A percentile compares a stretch with the other conserved stretches of the same genome.
Conservation (phyloP, 2,329 filamentous ascomycete species). For the Onygenales sp. region DNA sequence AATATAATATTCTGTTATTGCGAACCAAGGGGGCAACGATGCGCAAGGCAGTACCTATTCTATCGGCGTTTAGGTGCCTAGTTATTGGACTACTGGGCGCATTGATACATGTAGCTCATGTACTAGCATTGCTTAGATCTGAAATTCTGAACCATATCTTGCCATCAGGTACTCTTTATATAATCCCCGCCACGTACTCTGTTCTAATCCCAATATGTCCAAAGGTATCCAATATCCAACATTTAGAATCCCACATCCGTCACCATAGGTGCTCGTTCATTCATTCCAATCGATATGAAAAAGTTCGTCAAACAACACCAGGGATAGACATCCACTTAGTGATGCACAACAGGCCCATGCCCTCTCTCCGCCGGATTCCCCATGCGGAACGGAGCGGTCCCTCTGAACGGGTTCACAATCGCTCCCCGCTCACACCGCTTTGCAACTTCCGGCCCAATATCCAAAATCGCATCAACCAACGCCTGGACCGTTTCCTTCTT, state of each 20-base stretch:
- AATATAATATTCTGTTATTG: neutral
- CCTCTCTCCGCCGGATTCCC: slow-evolving; percentile 23
- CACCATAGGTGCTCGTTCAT: neutral
- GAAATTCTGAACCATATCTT: no score
- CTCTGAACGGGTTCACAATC: neutral
- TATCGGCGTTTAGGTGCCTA: no score
- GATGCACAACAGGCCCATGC: slow-evolving; percentile 24
- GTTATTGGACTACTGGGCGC: no score
- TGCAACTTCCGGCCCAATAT: slow-evolving; percentile 30
- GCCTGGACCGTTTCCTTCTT: slow-evolving; percentile 51
- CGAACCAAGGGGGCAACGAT: no score
- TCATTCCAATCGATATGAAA: neutral
- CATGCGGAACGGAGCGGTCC: slow-evolving; percentile 2
- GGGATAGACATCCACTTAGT: neutral
- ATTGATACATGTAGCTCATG: no score
- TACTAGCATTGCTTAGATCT: no score
- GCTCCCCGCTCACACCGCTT: slow-evolving; percentile 5
- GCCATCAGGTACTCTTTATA: no score
- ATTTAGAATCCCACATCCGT: no score
- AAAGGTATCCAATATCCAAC: no score
- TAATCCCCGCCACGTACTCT: no score
- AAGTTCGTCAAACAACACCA: neutral
- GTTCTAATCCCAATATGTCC: no score
- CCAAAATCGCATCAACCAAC: slow-evolving; percentile 51
- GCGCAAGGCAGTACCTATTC: no score